Conservation (phyloP, 129 eudicot species). For the Escallonia herrerae region DNA sequence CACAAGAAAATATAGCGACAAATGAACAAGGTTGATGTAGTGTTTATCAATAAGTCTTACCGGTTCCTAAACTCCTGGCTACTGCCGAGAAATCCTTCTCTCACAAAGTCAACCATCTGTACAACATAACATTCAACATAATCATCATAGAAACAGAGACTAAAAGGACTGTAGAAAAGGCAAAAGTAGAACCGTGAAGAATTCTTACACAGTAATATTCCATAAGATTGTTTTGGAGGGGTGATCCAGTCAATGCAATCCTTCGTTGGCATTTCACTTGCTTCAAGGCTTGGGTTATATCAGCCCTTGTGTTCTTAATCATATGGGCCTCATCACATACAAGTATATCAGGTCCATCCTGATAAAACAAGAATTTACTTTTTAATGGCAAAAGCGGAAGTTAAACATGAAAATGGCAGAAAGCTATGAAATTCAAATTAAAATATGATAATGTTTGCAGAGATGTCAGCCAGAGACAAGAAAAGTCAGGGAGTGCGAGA, state of each 20-base stretch:
- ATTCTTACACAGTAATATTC: conserved; percentile 87
- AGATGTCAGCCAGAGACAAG: too few relatives aligned
- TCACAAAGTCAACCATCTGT: conserved; percentile 99
- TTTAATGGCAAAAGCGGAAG: conserved; percentile 7
- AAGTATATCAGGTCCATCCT: conserved; percentile 97
- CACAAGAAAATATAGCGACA: not conserved
- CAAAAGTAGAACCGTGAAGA: not conserved
- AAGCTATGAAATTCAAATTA: not conserved
- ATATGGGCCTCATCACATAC: conserved; percentile 99
- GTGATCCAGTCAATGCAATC: conserved; percentile 97
- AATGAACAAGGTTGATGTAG: not conserved
- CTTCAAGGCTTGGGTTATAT: conserved; percentile 83
- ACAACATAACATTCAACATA: conserved; percentile 5
- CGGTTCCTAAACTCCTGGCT: conserved; percentile 93
- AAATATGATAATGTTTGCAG: not conserved
- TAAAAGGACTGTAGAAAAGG: not conserved
- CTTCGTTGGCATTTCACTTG: conserved; percentile 89
- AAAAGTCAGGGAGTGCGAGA: too few relatives aligned
- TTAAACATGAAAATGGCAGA: not conserved
- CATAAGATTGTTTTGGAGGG: conserved; percentile 97
- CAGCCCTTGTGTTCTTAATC: conserved; percentile 91
- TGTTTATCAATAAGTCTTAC: conserved; percentile 25
- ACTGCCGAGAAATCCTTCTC: conserved; percentile 98
- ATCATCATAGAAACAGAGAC: not conserved
- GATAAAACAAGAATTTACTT: conserved; percentile 10